phyloP scores from a whole-genome alignment of 139 green algal species.

The Chlorella vulgaris region DNA sequence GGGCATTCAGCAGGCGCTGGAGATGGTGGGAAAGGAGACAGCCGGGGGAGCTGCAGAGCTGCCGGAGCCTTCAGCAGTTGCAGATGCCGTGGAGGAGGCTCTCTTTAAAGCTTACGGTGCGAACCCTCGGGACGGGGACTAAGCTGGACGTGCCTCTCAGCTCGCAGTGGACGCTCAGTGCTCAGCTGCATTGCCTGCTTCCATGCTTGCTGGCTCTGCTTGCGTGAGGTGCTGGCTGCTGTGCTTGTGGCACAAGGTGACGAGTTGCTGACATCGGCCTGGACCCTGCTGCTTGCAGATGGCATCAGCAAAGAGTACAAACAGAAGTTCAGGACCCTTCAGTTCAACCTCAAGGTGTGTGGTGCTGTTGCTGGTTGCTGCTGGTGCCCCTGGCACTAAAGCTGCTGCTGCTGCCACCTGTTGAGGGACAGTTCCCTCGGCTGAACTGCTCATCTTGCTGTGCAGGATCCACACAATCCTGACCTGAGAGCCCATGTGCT shows the following conservation, averaged over 20 bases:
- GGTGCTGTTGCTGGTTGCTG: too few species aligned
- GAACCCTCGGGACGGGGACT: too few species aligned
- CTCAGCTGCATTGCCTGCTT: not conserved
- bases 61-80: conserved; percentile 2
- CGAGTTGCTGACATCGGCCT: too few species aligned
- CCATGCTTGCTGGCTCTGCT: not conserved
- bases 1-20: conserved; percentile 24
- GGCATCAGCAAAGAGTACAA: conserved; percentile 72
- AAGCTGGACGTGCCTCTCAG: too few species aligned
- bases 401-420: too few species aligned
- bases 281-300: conserved; percentile 28
- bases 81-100: conserved; percentile 28
- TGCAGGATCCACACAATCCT: conserved; percentile 52
- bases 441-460: too few species aligned
- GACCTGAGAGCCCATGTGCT: conserved; percentile 51
- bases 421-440: too few species aligned
- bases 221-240: not conserved
- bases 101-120: conserved; percentile 27
- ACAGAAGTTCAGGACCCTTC: conserved; percentile 67
- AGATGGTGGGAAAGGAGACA: conserved; percentile 19
- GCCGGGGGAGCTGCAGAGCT: not conserved
- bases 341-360: conserved; percentile 73
- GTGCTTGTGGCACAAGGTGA: not conserved
- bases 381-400: too few species aligned
- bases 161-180: too few species aligned